Evolutionary conservation across 495 filamentous ascomycete species (phyloP).

Genomic region (Astrothelium subdiscretum): DNA sequence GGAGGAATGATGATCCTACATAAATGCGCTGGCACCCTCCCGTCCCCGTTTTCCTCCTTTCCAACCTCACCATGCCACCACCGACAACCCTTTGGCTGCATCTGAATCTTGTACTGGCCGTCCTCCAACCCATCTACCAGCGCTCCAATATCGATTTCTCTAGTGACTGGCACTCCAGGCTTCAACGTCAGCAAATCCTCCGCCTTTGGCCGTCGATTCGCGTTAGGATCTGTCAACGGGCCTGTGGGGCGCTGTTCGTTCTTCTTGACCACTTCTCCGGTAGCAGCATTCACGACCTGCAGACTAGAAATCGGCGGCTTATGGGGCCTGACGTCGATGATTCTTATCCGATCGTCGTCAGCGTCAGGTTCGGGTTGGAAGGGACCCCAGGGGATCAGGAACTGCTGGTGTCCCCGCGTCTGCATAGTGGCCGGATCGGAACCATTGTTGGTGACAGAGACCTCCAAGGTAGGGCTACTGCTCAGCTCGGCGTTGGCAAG

Average conservation of each 20-base stretch:
- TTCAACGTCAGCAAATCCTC: slow-evolving; percentile 1
- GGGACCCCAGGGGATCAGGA: slow-evolving; percentile 17
- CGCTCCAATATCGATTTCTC: background rate
- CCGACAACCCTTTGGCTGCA: background rate
- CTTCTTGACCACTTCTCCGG: background rate
- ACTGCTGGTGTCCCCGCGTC: slow-evolving; percentile 16
- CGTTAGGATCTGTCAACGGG: background rate
- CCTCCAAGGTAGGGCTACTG: slow-evolving; percentile 6
- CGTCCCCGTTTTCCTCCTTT: slow-evolving; percentile 3
- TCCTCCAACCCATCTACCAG: slow-evolving; percentile 3
- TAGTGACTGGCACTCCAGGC: background rate
- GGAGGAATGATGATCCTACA: background rate
- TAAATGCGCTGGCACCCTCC: slow-evolving; percentile 2
- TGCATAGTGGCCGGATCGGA: slow-evolving; percentile 13
- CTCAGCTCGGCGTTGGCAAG: slow-evolving; percentile 6
- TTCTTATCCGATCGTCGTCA: background rate
- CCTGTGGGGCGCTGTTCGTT: background rate
- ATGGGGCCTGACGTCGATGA: background rate
- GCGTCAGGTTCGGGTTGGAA: slow-evolving; percentile 12
- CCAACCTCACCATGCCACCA: slow-evolving; percentile 3
- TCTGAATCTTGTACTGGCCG: slow-evolving; percentile 1
- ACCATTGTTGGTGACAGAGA: slow-evolving; percentile 13
- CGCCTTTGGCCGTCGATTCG: slow-evolving; percentile 2
- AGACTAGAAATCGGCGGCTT: slow-evolving; percentile 1
- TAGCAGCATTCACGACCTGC: slow-evolving; percentile 1